Conservation (phyloP, 2,329 filamentous ascomycete genomes). For the Sporothrix pallida region DNA sequence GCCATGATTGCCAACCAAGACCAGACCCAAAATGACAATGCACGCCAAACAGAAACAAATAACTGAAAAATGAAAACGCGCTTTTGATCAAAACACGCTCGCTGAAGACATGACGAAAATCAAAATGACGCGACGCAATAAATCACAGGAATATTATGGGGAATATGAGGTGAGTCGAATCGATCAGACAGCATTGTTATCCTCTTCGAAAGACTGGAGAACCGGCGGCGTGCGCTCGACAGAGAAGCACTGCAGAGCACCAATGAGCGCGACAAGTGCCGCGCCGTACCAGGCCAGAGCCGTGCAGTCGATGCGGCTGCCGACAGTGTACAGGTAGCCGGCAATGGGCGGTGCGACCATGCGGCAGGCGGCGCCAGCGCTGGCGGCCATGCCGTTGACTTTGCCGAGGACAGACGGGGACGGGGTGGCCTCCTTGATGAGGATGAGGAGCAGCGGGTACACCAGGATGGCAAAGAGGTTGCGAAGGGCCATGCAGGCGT, state of each 20-base stretch:
- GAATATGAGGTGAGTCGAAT: too few relatives aligned
- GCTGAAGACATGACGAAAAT: slow-evolving; percentile 1
- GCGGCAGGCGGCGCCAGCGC: slow-evolving; percentile 68
- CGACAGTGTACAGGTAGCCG: slow-evolving; percentile 67
- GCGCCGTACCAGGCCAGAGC: slow-evolving; percentile 69
- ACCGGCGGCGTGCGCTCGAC: slow-evolving; percentile 47
- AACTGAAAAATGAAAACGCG: neutral
- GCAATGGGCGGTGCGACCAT: slow-evolving; percentile 70
- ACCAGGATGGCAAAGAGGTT: slow-evolving; percentile 67
- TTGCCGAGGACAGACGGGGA: slow-evolving; percentile 62
- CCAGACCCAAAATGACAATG: neutral
- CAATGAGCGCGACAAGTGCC: slow-evolving; percentile 60
- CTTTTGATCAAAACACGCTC: neutral
- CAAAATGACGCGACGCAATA: neutral
- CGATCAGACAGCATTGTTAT: neutral
- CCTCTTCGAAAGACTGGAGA: slow-evolving; percentile 6
- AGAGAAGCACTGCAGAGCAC: slow-evolving; percentile 65
- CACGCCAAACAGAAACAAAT: neutral
- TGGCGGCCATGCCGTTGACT: slow-evolving; percentile 70
- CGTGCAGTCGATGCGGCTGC: slow-evolving; percentile 63
- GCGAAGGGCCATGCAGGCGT: slow-evolving; percentile 61
- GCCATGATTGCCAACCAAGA: neutral
- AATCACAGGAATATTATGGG: neutral
- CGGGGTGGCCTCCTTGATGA: slow-evolving; percentile 70
- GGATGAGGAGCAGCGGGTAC: slow-evolving; percentile 70